Percentiles rank a stretch among this genome's conserved stretches.
Evolutionary conservation across 768 basidiomycete genomes (phyloP).

Genomic region (Suillus spraguei): DNA sequence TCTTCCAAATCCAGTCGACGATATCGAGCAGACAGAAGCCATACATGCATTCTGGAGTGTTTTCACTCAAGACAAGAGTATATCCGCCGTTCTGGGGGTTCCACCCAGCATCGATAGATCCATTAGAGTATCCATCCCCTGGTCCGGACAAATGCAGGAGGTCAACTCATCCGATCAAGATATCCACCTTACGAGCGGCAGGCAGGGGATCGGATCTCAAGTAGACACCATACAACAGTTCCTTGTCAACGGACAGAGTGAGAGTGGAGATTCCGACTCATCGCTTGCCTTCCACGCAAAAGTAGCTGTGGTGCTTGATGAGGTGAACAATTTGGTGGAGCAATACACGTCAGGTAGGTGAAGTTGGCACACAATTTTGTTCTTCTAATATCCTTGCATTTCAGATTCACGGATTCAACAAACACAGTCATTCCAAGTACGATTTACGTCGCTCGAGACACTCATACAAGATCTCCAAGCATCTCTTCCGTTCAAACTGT

Average conservation of each 20-base stretch:
- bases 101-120: slow-evolving; percentile 32
- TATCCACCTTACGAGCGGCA: slow-evolving; percentile 23
- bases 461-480: slow-evolving; percentile 45
- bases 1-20: slow-evolving; percentile 36
- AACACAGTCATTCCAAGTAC: slow-evolving; percentile 42
- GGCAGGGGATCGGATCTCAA: not conserved
- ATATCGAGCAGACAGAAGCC: slow-evolving; percentile 39
- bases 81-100: slow-evolving; percentile 31
- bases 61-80: slow-evolving; percentile 37
- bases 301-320: slow-evolving; percentile 37
- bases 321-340: slow-evolving; percentile 30
- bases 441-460: slow-evolving; percentile 47
- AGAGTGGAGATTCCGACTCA: slow-evolving; percentile 8
- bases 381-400: not conserved
- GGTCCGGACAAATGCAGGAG: slow-evolving; percentile 36
- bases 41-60: slow-evolving; percentile 42
- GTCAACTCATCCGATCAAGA: not conserved
- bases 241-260: slow-evolving; percentile 15
- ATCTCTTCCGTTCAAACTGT: slow-evolving; percentile 1
- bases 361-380: not conserved
- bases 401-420: slow-evolving; percentile 19
- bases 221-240: slow-evolving; percentile 20
- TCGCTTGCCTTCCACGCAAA: slow-evolving; percentile 27
- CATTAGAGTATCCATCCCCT: slow-evolving; percentile 39
- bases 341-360: slow-evolving; percentile 33